phyloP scores from a whole-genome alignment of 106 monocot genomes.

The Dendrobium huoshanense region DNA sequence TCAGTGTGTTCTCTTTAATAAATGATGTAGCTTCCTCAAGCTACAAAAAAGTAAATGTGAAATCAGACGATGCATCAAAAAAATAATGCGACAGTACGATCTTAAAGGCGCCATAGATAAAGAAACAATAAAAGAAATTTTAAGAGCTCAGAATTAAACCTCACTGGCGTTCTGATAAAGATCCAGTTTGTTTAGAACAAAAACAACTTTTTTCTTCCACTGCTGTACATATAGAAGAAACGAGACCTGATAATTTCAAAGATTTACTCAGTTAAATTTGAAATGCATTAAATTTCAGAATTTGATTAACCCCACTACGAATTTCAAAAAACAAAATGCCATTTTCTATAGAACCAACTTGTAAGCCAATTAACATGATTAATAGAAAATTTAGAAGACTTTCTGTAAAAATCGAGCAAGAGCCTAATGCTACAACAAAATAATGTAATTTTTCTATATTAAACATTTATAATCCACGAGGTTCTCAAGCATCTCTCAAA shows the following conservation, averaged over 20 bases:
- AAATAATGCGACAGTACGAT: background rate
- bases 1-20: slow-evolving; percentile 57
- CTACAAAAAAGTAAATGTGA: slow-evolving; percentile 24
- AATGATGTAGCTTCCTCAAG: slow-evolving; percentile 80
- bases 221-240: slow-evolving; percentile 87
- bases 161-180: slow-evolving; percentile 71
- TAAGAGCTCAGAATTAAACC: slow-evolving; percentile 40
- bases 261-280: background rate
- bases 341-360: background rate
- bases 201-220: slow-evolving; percentile 97
- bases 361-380: background rate
- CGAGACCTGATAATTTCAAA: slow-evolving; percentile 41
- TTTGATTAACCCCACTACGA: background rate
- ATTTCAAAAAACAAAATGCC: background rate
- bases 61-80: background rate
- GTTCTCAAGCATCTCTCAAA: background rate
- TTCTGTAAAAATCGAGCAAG: background rate
- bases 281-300: background rate
- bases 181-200: slow-evolving; percentile 92
- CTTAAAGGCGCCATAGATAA: background rate
- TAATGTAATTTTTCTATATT: background rate
- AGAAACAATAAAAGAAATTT: background rate
- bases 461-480: background rate
- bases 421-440: background rate
- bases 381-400: background rate